Base-by-base conservation (phyloP, 805 yeast species). In the Candida methanosorbosa region DNA sequence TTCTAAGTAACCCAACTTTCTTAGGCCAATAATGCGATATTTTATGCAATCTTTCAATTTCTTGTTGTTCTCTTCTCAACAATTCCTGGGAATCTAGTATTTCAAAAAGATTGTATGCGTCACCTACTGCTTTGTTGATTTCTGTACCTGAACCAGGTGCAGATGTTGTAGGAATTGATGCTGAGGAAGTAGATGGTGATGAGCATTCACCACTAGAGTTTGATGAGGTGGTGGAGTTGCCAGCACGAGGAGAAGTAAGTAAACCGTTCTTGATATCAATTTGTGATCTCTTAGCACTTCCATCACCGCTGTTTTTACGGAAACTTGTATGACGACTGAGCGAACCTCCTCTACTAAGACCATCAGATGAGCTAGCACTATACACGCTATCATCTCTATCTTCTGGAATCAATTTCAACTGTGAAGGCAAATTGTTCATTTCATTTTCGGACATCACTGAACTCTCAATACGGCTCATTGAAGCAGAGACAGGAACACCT, bases 1-100 rank as follows among this genome's bases (percentile, higher is more conserved):
- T 70, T 48, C 92, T 72, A 36, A 66, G 64, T 5, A 68, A 62
- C 2, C 97, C 97, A 40, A 80, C 71, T 26, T 60, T 53, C 13
- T 67, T 66, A 0, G 80, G 80, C 68, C 76, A 74, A 30, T 56
- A 51, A 6, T 46, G 43, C 1, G 80, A 70, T 2, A 44, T 44
- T 1, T 43, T 43, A 32, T 54, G 56, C 22, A 62, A 57, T 18
- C 54, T 52, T 11, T 52, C 60, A 8, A 75, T 59, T 25, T 58
- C 57, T 3, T 61, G 68, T 34, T 68, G 61, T 43, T 77, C 84
- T 7, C 57, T 31, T 26, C 52, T 50, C 23, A 73, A 46, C 8
- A 75, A 56, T 29, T 64, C 64, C n/a, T 51, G 57, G 37, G 69
- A 75, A 14, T 65, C 50, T 43, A 31, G 36, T 28, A 50, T 59